A percentile compares a stretch with the other conserved stretches of the same genome.
These are phyloP conservation scores for Pseudogymnoascus sp. DNA, from an alignment of 2,329 filamentous ascomycete species.

Conservation along the genomic window DNA sequence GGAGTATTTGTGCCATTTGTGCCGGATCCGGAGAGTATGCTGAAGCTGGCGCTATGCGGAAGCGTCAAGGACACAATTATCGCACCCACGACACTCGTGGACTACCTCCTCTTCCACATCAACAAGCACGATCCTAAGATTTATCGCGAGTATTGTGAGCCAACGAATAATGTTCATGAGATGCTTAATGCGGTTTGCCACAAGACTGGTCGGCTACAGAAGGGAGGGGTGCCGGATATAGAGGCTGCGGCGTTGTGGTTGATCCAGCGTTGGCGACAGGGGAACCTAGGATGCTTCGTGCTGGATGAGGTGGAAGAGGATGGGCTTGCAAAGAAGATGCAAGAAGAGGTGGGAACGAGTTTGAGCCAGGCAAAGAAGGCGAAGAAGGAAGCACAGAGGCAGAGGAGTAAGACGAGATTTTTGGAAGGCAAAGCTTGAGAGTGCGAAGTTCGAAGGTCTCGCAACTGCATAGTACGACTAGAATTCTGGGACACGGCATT, in stretches of 20 bases:
- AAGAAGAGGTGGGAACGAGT: slow-evolving; percentile 45
- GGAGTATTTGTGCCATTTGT: slow-evolving; percentile 95
- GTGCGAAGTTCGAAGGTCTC: neutral
- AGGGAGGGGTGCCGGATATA: slow-evolving; percentile 61
- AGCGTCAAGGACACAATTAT: slow-evolving; percentile 87
- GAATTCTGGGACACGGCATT: neutral
- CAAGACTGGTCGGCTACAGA: slow-evolving; percentile 66
- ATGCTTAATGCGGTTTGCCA: slow-evolving; percentile 63
- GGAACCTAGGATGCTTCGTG: slow-evolving; percentile 65
- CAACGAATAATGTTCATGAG: slow-evolving; percentile 76
- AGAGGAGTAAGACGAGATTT: slow-evolving; percentile 24
- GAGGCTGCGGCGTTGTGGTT: slow-evolving; percentile 72
- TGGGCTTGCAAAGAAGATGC: slow-evolving; percentile 43
- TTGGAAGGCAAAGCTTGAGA: neutral
- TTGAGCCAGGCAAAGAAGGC: slow-evolving; percentile 60
- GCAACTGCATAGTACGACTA: neutral
- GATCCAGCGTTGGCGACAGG: slow-evolving; percentile 72
- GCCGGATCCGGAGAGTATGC: slow-evolving; percentile 74
- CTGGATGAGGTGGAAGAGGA: slow-evolving; percentile 66
- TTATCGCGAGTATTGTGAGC: slow-evolving; percentile 45
- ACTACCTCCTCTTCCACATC: slow-evolving; percentile 81
- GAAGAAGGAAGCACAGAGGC: slow-evolving; percentile 50
- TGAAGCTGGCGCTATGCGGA: slow-evolving; percentile 87
- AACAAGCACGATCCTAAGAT: slow-evolving; percentile 43
- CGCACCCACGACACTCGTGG: slow-evolving; percentile 66